A percentile compares a stretch with the other conserved stretches of the same genome.
Conservation (phyloP, 2,329 filamentous ascomycete genomes). For the Talaromyces sp. region DNA sequence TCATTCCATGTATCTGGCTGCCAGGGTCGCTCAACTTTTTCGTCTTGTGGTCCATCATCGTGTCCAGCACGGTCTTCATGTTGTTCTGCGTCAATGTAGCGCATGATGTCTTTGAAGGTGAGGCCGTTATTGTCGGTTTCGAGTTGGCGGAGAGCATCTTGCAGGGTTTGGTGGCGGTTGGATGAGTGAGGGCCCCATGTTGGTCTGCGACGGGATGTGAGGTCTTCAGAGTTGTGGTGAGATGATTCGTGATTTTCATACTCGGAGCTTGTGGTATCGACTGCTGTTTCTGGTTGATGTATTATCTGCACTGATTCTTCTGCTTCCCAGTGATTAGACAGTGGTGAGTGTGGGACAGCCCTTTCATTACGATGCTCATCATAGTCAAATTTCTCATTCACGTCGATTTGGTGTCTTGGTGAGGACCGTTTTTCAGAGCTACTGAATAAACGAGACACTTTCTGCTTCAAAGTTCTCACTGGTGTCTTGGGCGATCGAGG, state of each 20-base stretch:
- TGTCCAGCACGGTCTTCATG: background rate
- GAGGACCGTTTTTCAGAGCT: background rate
- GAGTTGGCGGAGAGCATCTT: constrained; percentile 17
- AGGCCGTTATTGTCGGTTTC: constrained; percentile 12
- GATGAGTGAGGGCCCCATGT: constrained; percentile 13
- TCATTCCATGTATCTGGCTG: constrained; percentile 19
- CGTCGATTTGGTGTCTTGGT: background rate
- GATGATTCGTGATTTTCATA: background rate
- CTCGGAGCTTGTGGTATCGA: background rate
- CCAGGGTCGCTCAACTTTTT: constrained; percentile 13
- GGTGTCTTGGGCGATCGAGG: constrained; percentile 7
- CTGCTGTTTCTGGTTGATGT: background rate
- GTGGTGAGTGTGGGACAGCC: background rate
- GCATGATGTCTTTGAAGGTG: constrained; percentile 13
- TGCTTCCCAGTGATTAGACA: background rate
- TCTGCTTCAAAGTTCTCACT: constrained; percentile 12
- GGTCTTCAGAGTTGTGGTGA: background rate
- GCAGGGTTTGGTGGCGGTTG: constrained; percentile 19
- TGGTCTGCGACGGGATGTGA: constrained; percentile 5
- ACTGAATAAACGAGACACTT: constrained; percentile 19
- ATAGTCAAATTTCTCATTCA: background rate
- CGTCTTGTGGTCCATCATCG: background rate
- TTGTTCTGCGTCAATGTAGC: constrained; percentile 1
- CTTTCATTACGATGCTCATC: background rate
- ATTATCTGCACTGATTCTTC: background rate